Evolutionary conservation across 805 yeast genomes (phyloP).

Genomic region (Wickerhamomyces pijperi): DNA sequence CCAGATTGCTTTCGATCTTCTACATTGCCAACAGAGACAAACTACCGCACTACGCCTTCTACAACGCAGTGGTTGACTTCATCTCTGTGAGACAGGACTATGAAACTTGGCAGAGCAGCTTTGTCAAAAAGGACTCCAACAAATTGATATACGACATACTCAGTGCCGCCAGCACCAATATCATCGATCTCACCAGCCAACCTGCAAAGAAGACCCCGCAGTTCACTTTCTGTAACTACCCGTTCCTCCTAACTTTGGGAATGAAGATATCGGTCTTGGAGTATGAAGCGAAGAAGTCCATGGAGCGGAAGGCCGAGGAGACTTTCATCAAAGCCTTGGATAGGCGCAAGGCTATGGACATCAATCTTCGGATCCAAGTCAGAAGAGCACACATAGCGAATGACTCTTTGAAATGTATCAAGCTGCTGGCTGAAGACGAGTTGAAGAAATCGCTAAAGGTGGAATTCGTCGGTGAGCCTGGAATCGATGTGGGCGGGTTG

Average conservation of each 20-base stretch:
- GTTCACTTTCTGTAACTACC: conserved; percentile 70
- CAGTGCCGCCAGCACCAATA: conserved; percentile 6
- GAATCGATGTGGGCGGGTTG: conserved; percentile 92
- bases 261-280: conserved; percentile 73
- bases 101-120: conserved; percentile 62
- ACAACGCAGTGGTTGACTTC: conserved; percentile 74
- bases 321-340: conserved; percentile 73
- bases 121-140: conserved; percentile 9
- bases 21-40: conserved; percentile 38
- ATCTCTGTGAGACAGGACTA: conserved; percentile 71
- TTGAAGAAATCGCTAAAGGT: conserved; percentile 67
- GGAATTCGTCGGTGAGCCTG: conserved; percentile 81
- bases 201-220: conserved; percentile 8
- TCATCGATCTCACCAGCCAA: neutral
- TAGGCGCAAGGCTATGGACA: conserved; percentile 47
- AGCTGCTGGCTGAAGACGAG: conserved; percentile 39
- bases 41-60: conserved; percentile 30
- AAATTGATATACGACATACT: conserved; percentile 7
- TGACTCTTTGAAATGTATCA: conserved; percentile 63
- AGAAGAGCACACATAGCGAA: conserved; percentile 55
- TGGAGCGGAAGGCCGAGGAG: conserved; percentile 84
- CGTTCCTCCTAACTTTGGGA: conserved; percentile 73
- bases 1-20: conserved; percentile 43
- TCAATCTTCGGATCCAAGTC: conserved; percentile 57
- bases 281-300: conserved; percentile 66